Evolutionary conservation across 768 basidiomycete species (phyloP).

Genomic region (Lentinula guzmanii): DNA sequence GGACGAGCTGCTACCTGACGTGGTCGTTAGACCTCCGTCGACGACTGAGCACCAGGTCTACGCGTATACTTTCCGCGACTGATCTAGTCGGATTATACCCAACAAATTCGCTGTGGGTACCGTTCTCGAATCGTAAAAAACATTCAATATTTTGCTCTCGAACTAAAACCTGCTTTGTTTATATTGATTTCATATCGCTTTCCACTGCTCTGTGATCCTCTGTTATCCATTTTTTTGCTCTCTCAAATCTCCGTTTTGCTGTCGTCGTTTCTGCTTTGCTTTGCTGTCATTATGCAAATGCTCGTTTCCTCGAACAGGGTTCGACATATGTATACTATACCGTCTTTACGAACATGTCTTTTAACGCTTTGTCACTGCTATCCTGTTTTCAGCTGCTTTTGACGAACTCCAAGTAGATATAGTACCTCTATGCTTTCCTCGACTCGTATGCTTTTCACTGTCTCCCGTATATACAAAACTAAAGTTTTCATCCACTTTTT

Average conservation of each 20-base stretch:
- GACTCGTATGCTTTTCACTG: constrained; percentile 1
- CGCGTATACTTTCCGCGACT: constrained; percentile 38
- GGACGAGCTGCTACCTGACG: constrained; percentile 51
- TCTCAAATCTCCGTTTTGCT: constrained; percentile 3
- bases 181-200: constrained; percentile 14
- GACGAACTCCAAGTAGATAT: constrained; percentile 5
- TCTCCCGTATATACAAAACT: background rate
- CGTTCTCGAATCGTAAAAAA: background rate
- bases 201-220: background rate
- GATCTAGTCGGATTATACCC: constrained; percentile 19
- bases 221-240: background rate
- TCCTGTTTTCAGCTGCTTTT: constrained; percentile 2
- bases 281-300: background rate
- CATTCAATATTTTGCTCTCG: background rate
- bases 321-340: constrained; percentile 9
- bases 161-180: constrained; percentile 12
- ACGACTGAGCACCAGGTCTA: constrained; percentile 37
- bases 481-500: background rate
- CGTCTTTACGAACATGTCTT: constrained; percentile 2
- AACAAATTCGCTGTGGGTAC: constrained; percentile 2
- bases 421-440: background rate
- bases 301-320: background rate
- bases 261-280: constrained; percentile 8
- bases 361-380: background rate
- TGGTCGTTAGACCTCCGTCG: constrained; percentile 59